Conservation (phyloP, 2,329 filamentous ascomycete genomes). For the Diaporthe nobilis region DNA sequence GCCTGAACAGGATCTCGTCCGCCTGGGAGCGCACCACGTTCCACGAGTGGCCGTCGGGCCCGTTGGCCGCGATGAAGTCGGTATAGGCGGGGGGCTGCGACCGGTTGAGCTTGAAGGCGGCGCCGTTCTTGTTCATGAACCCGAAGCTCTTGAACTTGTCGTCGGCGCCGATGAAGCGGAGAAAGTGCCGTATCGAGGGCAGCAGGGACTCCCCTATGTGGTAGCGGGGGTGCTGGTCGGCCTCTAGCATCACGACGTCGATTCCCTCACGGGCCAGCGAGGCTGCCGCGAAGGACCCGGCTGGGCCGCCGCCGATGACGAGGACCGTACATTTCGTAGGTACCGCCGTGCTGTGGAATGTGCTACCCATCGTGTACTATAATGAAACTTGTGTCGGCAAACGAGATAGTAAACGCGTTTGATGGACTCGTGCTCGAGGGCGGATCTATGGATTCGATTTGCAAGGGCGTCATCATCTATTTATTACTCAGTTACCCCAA, state of each 20-base stretch:
- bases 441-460: neutral
- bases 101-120: conserved; percentile 55
- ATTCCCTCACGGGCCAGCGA: conserved; percentile 61
- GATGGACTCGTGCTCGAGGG: neutral
- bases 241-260: conserved; percentile 59
- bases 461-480: neutral
- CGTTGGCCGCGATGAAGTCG: conserved; percentile 57
- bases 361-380: neutral
- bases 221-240: conserved; percentile 54
- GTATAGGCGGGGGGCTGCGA: conserved; percentile 50
- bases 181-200: conserved; percentile 56
- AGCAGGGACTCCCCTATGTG: conserved; percentile 57
- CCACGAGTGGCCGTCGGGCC: conserved; percentile 57
- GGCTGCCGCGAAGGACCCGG: conserved; percentile 59
- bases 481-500: neutral
- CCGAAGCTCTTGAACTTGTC: conserved; percentile 56
- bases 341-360: neutral
- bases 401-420: neutral
- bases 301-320: conserved; percentile 61
- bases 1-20: conserved; percentile 60
- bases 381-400: neutral
- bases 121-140: conserved; percentile 58
- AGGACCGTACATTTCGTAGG: conserved; percentile 51
- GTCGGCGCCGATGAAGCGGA: conserved; percentile 60
- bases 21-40: conserved; percentile 62